Percentiles rank a stretch among this genome's conserved stretches.
These are phyloP conservation scores for Guillardia theta DNA, from an alignment of 78 protist species.

Conservation along the genomic window DNA sequence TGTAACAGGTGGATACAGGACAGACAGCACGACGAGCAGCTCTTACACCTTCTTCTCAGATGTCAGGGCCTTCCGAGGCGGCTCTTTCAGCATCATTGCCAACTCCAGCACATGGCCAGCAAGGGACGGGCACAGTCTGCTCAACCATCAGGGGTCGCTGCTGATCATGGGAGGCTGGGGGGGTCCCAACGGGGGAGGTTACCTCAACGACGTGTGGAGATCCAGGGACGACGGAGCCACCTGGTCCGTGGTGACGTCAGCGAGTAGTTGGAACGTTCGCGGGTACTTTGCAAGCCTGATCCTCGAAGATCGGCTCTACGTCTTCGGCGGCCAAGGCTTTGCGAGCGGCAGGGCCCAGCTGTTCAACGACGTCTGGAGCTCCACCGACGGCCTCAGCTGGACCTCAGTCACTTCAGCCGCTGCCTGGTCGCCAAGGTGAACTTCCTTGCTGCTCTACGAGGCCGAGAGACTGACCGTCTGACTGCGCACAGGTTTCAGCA, in stretches of 20 bases:
- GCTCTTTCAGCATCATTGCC: too few relatives aligned
- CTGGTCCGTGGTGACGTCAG: neutral
- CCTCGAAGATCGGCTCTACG: neutral
- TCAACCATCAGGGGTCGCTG: neutral
- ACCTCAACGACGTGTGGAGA: neutral
- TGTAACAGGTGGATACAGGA: neutral
- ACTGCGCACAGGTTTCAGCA: too few relatives aligned
- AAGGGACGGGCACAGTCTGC: too few relatives aligned
- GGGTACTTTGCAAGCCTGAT: neutral
- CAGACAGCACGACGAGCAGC: too few relatives aligned
- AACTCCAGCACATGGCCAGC: too few relatives aligned
- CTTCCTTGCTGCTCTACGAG: neutral
- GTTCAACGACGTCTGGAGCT: neutral
- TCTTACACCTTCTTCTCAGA: too few relatives aligned
- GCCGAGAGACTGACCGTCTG: too few relatives aligned
- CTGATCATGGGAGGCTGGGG: neutral
- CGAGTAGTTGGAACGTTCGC: neutral
- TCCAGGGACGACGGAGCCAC: neutral
- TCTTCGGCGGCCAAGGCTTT: neutral
- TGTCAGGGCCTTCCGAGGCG: too few relatives aligned
- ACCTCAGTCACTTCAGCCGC: too few relatives aligned
- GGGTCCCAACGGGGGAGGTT: neutral
- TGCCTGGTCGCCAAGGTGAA: too few relatives aligned
- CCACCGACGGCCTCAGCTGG: too few relatives aligned
- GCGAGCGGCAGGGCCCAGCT: neutral